These are phyloP conservation scores for Dryas alaskensis DNA, from an alignment of 306 rosid genomes.

Conservation along the genomic window DNA sequence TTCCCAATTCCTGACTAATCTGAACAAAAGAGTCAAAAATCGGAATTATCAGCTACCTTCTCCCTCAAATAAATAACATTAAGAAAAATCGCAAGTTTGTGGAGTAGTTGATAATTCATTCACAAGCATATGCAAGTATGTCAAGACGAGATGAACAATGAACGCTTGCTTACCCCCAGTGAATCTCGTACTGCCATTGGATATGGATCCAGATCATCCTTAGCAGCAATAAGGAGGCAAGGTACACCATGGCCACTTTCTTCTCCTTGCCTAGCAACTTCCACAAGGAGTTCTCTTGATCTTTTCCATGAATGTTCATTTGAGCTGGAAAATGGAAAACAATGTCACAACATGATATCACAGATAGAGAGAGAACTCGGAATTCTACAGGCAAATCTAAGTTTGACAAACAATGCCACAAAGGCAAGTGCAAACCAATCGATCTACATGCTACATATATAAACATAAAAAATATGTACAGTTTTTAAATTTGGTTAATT, in stretches of 20 bases:
- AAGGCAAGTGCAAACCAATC: neutral
- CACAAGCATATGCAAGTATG: constrained; percentile 9
- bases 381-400: neutral
- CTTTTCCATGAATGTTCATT: constrained; percentile 81
- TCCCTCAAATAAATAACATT: neutral
- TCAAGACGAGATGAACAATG: constrained; percentile 11
- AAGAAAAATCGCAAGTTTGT: constrained; percentile 8
- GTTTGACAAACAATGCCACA: neutral
- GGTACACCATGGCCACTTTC: constrained; percentile 77
- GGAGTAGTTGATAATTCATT: constrained; percentile 11
- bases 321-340: constrained; percentile 58
- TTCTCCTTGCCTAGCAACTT: constrained; percentile 85
- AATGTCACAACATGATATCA: constrained; percentile 19
- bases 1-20: constrained; percentile 83
- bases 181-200: constrained; percentile 85
- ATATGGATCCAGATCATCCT: constrained; percentile 84
- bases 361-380: neutral
- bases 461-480: neutral
- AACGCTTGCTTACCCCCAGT: constrained; percentile 53
- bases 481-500: neutral
- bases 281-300: constrained; percentile 69
- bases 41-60: neutral
- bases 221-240: constrained; percentile 79
- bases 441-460: neutral
- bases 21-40: constrained; percentile 23